Percentiles rank a stretch among this genome's conserved stretches.
Conservation (phyloP, 1,139 yeast species). For the Scheffersomyces cryptocercus region DNA sequence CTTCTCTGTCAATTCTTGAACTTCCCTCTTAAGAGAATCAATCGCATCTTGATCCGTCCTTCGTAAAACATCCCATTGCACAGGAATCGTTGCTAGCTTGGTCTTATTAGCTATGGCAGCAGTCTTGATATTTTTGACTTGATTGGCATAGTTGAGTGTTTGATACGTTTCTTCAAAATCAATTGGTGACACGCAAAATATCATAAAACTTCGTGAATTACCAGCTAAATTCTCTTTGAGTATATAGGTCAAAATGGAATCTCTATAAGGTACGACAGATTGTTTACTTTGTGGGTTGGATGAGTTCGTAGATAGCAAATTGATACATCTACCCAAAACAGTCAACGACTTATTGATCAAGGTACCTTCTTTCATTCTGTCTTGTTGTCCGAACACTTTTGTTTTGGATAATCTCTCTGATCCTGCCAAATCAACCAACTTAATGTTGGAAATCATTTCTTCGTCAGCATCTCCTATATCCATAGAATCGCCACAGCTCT, state of each 20-base stretch:
- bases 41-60: constrained; percentile 31
- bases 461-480: constrained; percentile 53
- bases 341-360: constrained; percentile 75
- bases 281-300: constrained; percentile 16
- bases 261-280: constrained; percentile 67
- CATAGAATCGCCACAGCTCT: constrained; percentile 15
- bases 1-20: constrained; percentile 29
- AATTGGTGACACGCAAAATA: constrained; percentile 74
- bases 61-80: constrained; percentile 33
- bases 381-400: constrained; percentile 59
- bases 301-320: constrained; percentile 48
- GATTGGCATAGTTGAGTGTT: constrained; percentile 73
- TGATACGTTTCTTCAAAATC: constrained; percentile 75
- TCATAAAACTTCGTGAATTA: constrained; percentile 73
- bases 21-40: constrained; percentile 32
- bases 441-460: constrained; percentile 56
- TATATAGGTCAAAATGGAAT: constrained; percentile 70
- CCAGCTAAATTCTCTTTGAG: constrained; percentile 74
- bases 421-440: constrained; percentile 81
- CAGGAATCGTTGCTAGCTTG: constrained; percentile 29
- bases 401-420: constrained; percentile 69
- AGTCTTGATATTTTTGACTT: constrained; percentile 69
- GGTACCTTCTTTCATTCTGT: constrained; percentile 70
- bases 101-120: constrained; percentile 50
- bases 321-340: constrained; percentile 74